Conservation (phyloP, 805 yeast genomes). For the Isabelozyma heimii region DNA sequence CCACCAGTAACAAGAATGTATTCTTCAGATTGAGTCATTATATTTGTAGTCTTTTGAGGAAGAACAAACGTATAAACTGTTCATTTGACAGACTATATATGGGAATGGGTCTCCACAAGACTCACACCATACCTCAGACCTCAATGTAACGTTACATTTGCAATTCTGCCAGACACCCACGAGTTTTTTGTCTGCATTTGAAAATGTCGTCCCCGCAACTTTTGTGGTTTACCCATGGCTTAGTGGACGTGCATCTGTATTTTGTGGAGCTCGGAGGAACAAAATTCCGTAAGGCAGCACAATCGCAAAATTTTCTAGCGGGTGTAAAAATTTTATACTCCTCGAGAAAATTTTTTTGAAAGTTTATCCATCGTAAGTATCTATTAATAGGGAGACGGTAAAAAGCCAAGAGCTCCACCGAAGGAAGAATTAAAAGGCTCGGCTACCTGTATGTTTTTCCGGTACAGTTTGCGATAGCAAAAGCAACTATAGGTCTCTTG, state of each 20-base stretch:
- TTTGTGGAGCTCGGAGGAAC: not conserved
- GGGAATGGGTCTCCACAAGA: not conserved
- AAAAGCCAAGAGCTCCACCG: not conserved
- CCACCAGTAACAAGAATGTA: slow-evolving; percentile 78
- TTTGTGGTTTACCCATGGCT: not conserved
- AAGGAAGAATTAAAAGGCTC: too few species aligned
- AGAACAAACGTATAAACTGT: not conserved
- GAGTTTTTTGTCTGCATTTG: not conserved
- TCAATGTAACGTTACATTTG: slow-evolving; percentile 1
- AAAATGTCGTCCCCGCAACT: not conserved
- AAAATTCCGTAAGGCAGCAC: not conserved
- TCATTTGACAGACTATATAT: not conserved
- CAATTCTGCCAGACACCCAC: not conserved
- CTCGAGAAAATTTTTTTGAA: not conserved
- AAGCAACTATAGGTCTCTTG: too few species aligned
- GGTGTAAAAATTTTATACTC: too few species aligned
- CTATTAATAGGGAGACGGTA: not conserved
- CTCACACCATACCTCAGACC: not conserved
- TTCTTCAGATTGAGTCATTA: slow-evolving; percentile 3
- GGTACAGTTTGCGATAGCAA: too few species aligned
- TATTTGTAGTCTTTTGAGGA: not conserved
- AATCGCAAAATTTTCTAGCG: not conserved
- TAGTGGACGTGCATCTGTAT: too few species aligned
- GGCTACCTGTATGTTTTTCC: too few species aligned
- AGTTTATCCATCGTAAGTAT: not conserved